phyloP scores from a whole-genome alignment of 2,329 filamentous ascomycete species.

The Zasmidium citrigriseum region DNA sequence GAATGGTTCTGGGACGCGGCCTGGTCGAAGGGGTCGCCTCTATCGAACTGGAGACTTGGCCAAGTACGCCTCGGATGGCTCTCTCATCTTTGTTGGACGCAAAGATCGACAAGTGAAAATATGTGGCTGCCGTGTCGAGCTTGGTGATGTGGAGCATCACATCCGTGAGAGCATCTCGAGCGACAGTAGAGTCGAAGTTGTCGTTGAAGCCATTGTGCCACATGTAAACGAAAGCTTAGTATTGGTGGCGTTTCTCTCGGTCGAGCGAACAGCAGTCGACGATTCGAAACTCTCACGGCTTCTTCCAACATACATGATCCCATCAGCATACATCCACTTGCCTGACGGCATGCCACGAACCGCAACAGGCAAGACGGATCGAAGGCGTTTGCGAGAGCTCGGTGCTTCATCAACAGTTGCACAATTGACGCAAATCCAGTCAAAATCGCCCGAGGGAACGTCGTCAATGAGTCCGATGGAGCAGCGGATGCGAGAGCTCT shows the following conservation, averaged over 20 bases:
- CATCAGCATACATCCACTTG: constrained; percentile 69
- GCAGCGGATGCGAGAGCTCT: constrained; percentile 55
- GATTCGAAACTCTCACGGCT: background rate
- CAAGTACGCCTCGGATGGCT: constrained; percentile 54
- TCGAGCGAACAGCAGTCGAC: too few relatives aligned
- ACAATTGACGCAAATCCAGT: constrained; percentile 26
- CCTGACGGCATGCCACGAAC: constrained; percentile 68
- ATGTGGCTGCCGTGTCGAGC: constrained; percentile 73
- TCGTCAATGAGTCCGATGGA: constrained; percentile 30
- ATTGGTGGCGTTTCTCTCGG: too few relatives aligned
- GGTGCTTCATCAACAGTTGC: constrained; percentile 5
- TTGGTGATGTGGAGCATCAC: constrained; percentile 68
- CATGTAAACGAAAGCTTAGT: too few relatives aligned
- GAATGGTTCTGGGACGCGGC: constrained; percentile 1
- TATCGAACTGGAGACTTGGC: constrained; percentile 65
- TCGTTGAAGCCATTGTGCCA: too few relatives aligned
- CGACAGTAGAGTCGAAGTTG: background rate
- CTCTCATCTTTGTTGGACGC: constrained; percentile 60
- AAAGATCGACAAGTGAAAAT: constrained; percentile 78
- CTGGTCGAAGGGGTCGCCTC: constrained; percentile 47
- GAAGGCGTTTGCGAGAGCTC: constrained; percentile 51
- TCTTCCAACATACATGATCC: constrained; percentile 71
- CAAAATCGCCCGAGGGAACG: constrained; percentile 42
- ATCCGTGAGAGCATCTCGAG: constrained; percentile 37
- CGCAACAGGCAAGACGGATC: constrained; percentile 70